These are phyloP conservation scores for Pythium myriotylum DNA, from an alignment of 352 stramenopile species.

Conservation along the genomic window DNA sequence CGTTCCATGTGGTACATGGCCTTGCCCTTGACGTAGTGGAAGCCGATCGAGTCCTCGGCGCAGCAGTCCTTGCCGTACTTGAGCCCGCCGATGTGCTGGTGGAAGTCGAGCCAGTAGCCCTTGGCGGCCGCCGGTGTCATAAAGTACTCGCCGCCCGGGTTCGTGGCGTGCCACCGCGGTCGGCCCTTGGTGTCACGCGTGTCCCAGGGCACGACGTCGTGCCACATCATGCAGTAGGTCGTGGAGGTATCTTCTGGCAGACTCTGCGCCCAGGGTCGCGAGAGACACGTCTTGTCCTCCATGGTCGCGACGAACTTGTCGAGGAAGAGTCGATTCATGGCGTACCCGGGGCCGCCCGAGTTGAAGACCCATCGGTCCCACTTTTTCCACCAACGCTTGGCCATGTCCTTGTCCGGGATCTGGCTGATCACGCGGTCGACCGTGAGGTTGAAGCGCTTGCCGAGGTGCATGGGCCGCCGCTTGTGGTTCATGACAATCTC, in stretches of 20 bases:
- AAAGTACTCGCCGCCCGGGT: conserved; percentile 69
- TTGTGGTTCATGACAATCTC: conserved; percentile 67
- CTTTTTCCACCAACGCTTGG: conserved; percentile 54
- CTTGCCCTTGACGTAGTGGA: conserved; percentile 72
- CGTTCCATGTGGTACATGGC: conserved; percentile 85
- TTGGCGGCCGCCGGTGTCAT: conserved; percentile 43
- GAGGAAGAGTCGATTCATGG: conserved; percentile 80
- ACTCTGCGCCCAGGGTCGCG: conserved; percentile 62
- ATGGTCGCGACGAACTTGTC: conserved; percentile 67
- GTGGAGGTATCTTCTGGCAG: conserved; percentile 77
- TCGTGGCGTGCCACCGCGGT: conserved; percentile 77
- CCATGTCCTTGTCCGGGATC: conserved; percentile 64
- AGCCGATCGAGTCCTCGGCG: conserved; percentile 69
- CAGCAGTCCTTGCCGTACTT: conserved; percentile 52
- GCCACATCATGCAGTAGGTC: conserved; percentile 88
- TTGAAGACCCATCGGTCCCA: conserved; percentile 85
- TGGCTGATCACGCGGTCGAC: conserved; percentile 34
- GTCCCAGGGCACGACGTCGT: conserved; percentile 71
- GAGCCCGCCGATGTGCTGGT: conserved; percentile 69
- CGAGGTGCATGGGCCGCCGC: conserved; percentile 75
- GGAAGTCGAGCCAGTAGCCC: conserved; percentile 82
- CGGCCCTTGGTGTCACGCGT: conserved; percentile 65
- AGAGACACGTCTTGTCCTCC: conserved; percentile 61
- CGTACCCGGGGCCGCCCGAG: conserved; percentile 76
- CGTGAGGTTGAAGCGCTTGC: conserved; percentile 82